A percentile compares a stretch with the other conserved stretches of the same genome.
phyloP scores from a whole-genome alignment of 2,329 filamentous ascomycete species.

The Aspergillus tamarii region DNA sequence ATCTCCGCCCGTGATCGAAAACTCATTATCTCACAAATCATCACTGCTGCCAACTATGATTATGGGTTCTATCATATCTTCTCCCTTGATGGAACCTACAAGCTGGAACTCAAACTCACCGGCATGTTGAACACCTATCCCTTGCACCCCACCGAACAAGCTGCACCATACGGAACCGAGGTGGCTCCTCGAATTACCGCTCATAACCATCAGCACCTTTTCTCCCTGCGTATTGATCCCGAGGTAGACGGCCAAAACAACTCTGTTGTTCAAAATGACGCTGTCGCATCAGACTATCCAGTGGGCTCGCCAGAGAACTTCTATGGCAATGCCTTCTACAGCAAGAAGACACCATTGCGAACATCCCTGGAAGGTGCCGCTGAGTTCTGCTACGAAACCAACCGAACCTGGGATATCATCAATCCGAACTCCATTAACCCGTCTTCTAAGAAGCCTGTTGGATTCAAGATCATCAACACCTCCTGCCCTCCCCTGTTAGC shows the following conservation, averaged over 20 bases:
- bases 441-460: slow-evolving; percentile 29
- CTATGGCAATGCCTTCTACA: slow-evolving; percentile 65
- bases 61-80: slow-evolving; percentile 85
- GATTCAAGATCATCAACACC: slow-evolving; percentile 33
- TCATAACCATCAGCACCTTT: slow-evolving; percentile 92
- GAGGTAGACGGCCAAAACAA: slow-evolving; percentile 83
- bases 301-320: slow-evolving; percentile 69
- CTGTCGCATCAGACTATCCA: slow-evolving; percentile 39
- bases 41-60: slow-evolving; percentile 93
- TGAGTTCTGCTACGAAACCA: slow-evolving; percentile 56
- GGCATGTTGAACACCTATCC: slow-evolving; percentile 89
- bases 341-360: slow-evolving; percentile 45
- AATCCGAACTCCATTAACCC: slow-evolving; percentile 30
- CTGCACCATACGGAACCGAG: slow-evolving; percentile 82
- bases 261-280: slow-evolving; percentile 58
- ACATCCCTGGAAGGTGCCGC: slow-evolving; percentile 53
- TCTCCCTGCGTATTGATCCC: slow-evolving; percentile 83
- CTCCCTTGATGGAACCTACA: slow-evolving; percentile 86
- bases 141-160: slow-evolving; percentile 73
- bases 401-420: slow-evolving; percentile 36
- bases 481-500: slow-evolving; percentile 44
- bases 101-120: slow-evolving; percentile 86
- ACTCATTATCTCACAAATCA: slow-evolving; percentile 84
- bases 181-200: slow-evolving; percentile 87
- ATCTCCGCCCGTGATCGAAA: slow-evolving; percentile 84